Conservation (phyloP, 352 stramenopile genomes). For the Phytophthora capsici region DNA sequence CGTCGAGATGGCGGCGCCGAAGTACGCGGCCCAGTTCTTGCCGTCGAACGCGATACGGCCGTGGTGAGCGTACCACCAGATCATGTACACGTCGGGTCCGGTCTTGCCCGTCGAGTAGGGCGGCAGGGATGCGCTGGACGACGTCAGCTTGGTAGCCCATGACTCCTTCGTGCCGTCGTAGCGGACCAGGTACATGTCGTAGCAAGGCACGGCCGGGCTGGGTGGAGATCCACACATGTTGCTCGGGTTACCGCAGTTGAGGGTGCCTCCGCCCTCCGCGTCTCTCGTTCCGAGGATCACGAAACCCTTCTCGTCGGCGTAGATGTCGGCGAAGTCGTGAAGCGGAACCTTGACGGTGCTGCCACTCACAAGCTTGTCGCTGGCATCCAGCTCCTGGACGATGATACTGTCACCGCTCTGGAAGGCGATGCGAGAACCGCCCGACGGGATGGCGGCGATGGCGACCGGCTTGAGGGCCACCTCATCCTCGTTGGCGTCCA, state of each 20-base stretch:
- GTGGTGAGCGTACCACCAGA: constrained; percentile 78
- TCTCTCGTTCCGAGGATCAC: constrained; percentile 59
- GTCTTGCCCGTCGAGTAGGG: constrained; percentile 60
- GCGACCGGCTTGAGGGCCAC: constrained; percentile 54
- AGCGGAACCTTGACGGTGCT: constrained; percentile 44
- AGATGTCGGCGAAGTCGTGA: constrained; percentile 62
- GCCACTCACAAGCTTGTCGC: constrained; percentile 51
- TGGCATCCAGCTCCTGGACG: constrained; percentile 54
- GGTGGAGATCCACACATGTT: constrained; percentile 58
- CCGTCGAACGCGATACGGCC: constrained; percentile 64
- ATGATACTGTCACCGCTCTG: constrained; percentile 56
- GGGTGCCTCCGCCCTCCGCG: constrained; percentile 55
- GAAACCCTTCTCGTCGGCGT: constrained; percentile 62
- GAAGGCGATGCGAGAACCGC: constrained; percentile 57
- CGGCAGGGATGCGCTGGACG: constrained; percentile 52
- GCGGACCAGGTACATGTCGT: constrained; percentile 68
- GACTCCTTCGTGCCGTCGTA: constrained; percentile 57
- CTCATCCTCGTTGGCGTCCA: constrained; percentile 61
- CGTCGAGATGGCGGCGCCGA: constrained; percentile 60
- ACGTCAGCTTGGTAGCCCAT: constrained; percentile 66
- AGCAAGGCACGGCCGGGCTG: constrained; percentile 49
- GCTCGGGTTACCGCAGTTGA: constrained; percentile 63
- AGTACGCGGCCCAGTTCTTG: constrained; percentile 72
- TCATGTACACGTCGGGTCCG: constrained; percentile 62
- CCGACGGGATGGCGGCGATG: constrained; percentile 48